A percentile compares a stretch with the other conserved stretches of the same genome.
Conservation (phyloP, 2,329 filamentous ascomycete genomes). For the Pseudogymnoascus sp. region DNA sequence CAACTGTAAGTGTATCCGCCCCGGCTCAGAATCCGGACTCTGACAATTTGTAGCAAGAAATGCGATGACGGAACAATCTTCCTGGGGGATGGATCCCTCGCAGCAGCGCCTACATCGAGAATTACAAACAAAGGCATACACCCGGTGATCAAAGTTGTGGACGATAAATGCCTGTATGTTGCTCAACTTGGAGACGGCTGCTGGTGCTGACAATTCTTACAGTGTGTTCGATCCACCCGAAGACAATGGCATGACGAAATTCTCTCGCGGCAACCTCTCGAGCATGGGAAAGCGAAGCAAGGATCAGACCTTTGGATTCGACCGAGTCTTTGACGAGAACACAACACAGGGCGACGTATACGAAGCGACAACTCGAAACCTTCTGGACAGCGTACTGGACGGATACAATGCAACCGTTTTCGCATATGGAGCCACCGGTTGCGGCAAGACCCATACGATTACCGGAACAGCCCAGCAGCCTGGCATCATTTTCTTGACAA, state of each 20-base stretch:
- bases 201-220: constrained; percentile 16
- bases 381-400: constrained; percentile 93
- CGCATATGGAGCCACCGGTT: constrained; percentile 94
- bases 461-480: constrained; percentile 85
- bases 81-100: constrained; percentile 91
- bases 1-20: constrained; percentile 54
- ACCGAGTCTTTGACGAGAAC: constrained; percentile 94
- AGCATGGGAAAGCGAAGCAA: constrained; percentile 82
- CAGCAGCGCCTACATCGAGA: constrained; percentile 76
- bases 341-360: constrained; percentile 89
- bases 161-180: constrained; percentile 88
- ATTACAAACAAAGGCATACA: constrained; percentile 78
- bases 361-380: constrained; percentile 77
- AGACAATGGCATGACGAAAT: constrained; percentile 83
- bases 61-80: constrained; percentile 82
- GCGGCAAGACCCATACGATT: constrained; percentile 98
- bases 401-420: constrained; percentile 99
- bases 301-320: constrained; percentile 95
- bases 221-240: constrained; percentile 97
- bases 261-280: constrained; percentile 72
- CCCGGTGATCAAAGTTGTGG: constrained; percentile 90
- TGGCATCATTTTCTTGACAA: constrained; percentile 96
- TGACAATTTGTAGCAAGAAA: constrained; percentile 33
- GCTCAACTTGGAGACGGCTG: neutral
- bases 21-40: neutral